Evolutionary conservation across 179 eudicot genomes (phyloP).

Genomic region (Camellia oleifera): DNA sequence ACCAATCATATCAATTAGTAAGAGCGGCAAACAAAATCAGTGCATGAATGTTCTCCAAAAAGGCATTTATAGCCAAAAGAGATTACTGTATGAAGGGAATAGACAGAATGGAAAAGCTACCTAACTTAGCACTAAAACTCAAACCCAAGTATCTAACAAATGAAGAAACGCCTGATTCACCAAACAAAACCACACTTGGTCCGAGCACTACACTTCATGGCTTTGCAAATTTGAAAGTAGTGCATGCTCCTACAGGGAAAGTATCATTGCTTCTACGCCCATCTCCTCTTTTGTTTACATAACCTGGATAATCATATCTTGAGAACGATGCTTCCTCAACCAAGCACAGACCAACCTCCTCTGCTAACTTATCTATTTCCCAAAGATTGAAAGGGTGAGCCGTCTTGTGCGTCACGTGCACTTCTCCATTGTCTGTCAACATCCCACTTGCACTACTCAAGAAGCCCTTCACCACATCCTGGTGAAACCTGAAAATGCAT

Average conservation of each 20-base stretch:
- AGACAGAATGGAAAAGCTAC: no score
- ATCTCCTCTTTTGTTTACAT: conserved; percentile 30
- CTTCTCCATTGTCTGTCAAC: conserved; percentile 19
- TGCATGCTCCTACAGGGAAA: conserved; percentile 26
- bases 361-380: conserved; percentile 25
- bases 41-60: no score
- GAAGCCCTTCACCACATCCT: conserved; percentile 27
- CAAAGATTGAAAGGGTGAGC: conserved; percentile 26
- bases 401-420: conserved; percentile 43
- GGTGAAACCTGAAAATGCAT: conserved; percentile 21
- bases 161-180: no score
- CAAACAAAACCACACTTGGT: no score
- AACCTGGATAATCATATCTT: conserved; percentile 26
- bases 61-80: no score
- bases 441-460: conserved; percentile 24
- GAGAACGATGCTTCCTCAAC: conserved; percentile 12
- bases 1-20: no score
- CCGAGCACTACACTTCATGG: no score
- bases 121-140: no score
- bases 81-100: no score
- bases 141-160: no score
- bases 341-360: conserved; percentile 19
- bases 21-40: no score
- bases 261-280: conserved; percentile 13
- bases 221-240: conserved; percentile 17